Evolutionary conservation across 2,329 filamentous ascomycete species (phyloP).

Genomic region (Bimuria novae-zelandiae): DNA sequence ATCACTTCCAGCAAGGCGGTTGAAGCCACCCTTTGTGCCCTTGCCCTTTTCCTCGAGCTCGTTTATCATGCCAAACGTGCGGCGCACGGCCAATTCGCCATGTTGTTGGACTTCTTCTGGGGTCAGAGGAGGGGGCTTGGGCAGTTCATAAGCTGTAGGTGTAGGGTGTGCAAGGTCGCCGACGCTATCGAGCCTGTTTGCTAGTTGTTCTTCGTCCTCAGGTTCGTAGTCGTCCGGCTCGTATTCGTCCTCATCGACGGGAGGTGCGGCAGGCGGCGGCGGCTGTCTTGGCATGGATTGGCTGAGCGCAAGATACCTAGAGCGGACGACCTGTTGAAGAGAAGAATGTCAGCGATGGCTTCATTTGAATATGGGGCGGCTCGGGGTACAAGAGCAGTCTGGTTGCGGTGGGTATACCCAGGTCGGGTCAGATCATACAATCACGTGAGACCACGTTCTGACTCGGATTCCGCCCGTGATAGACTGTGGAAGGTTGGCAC

Average conservation of each 20-base stretch:
- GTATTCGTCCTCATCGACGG: conserved; percentile 82
- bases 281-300: conserved; percentile 31
- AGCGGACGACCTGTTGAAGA: conserved; percentile 45
- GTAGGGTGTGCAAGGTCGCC: conserved; percentile 24
- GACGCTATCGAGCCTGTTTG: conserved; percentile 75
- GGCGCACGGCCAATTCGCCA: conserved; percentile 72
- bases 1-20: conserved; percentile 79
- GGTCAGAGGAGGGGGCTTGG: conserved; percentile 74
- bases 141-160: conserved; percentile 77
- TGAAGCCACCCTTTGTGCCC: conserved; percentile 69
- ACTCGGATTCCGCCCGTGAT: too few species aligned
- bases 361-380: not conserved
- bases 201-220: conserved; percentile 76
- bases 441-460: conserved; percentile 15
- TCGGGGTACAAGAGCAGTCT: not conserved
- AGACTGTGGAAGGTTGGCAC: too few species aligned
- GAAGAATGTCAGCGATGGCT: conserved; percentile 19
- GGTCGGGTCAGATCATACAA: not conserved
- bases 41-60: conserved; percentile 70
- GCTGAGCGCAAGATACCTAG: conserved; percentile 47
- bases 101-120: conserved; percentile 73
- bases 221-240: conserved; percentile 86
- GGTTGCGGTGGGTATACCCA: not conserved
- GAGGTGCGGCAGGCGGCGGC: conserved; percentile 35
- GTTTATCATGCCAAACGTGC: conserved; percentile 79